Base-by-base conservation (phyloP, 2,329 filamentous ascomycete genomes). In the Sporothrix inflata region DNA sequence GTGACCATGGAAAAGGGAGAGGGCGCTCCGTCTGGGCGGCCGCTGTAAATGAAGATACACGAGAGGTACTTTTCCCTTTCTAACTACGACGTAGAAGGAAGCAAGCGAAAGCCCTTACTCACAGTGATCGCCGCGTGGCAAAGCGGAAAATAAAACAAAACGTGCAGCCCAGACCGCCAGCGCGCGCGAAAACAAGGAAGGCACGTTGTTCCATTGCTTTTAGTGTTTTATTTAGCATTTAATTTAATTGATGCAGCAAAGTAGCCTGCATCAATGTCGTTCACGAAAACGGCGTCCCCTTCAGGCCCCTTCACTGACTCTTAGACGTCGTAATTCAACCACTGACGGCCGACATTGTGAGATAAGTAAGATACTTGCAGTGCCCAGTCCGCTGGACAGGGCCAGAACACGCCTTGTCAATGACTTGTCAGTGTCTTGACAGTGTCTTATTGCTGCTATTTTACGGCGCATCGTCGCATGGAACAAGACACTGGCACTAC, bases 71-170 rank as follows among this genome's bases (percentile, higher is more conserved):
- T 27, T 9, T 5, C n/a, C 3, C 16, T 40, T 12, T 8, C 45
- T 38, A 42, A 42, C 63, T 24, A 49, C 42, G 42, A 14, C 34
- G 63, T 49, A 16, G 49, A 21, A 21, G 24, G 51, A 14, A 7
- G 16, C 12, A 9, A 30, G 24, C 38, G 11, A 7, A 27, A 27
- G 38, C 27, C 55, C 38, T 70, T 70, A 71, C 69, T 71, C 69
- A 65, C 57, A 55, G 11, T 53, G 69, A 71, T 65, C 47, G 49
- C 38, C 69, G 69, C 69, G 69, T 71, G 69, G 69, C 69, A 65
- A 71, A 71, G 55, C 45, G 45, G 69, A 42, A 53, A 70, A 63
- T 40, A 65, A 65, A 65, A 24, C 38, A 49, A 19, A 63, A 70
- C 21, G 40, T 49, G 38, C 55, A 51, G 67, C 19, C 12, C 49